Conservation (phyloP, 768 basidiomycete species). For the Chlorophyllum brunneum region DNA sequence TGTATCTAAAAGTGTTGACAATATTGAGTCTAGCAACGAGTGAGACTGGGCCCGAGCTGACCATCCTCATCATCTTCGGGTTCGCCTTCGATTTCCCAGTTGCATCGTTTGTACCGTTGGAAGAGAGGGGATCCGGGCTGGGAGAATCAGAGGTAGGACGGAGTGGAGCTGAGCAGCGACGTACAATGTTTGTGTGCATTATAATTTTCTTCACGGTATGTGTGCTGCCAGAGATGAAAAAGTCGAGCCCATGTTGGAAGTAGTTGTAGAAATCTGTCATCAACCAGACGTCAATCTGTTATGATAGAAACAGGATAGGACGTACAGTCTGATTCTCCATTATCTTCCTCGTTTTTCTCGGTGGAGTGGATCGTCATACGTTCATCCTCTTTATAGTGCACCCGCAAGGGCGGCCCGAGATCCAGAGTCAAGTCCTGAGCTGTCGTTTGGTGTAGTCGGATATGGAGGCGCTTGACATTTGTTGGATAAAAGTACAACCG, state of each 20-base stretch:
- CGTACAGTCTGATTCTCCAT: slow-evolving; percentile 53
- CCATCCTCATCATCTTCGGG: slow-evolving; percentile 86
- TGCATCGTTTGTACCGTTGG: slow-evolving; percentile 88
- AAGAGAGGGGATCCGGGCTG: slow-evolving; percentile 89
- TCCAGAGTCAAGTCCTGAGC: slow-evolving; percentile 79
- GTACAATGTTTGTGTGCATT: slow-evolving; percentile 83
- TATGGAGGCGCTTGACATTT: slow-evolving; percentile 41
- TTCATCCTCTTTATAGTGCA: slow-evolving; percentile 87
- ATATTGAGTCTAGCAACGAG: slow-evolving; percentile 4
- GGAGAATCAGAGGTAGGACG: not conserved
- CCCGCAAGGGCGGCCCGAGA: slow-evolving; percentile 71
- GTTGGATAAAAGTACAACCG: slow-evolving; percentile 64
- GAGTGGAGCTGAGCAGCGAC: slow-evolving; percentile 17
- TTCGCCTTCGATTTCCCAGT: slow-evolving; percentile 79
- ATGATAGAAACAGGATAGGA: slow-evolving; percentile 13
- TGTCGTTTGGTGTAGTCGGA: slow-evolving; percentile 72
- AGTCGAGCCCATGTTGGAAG: slow-evolving; percentile 87
- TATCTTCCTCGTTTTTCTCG: slow-evolving; percentile 27
- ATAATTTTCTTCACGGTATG: slow-evolving; percentile 83
- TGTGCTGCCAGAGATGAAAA: slow-evolving; percentile 67
- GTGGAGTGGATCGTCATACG: slow-evolving; percentile 81
- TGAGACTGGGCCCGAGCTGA: slow-evolving; percentile 21
- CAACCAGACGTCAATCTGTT: not conserved
- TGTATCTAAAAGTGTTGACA: slow-evolving; percentile 45
- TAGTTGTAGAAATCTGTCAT: slow-evolving; percentile 85